These are phyloP conservation scores for Vitis hybrid DNA, from an alignment of 177 flowering plant genomes.

Conservation along the genomic window DNA sequence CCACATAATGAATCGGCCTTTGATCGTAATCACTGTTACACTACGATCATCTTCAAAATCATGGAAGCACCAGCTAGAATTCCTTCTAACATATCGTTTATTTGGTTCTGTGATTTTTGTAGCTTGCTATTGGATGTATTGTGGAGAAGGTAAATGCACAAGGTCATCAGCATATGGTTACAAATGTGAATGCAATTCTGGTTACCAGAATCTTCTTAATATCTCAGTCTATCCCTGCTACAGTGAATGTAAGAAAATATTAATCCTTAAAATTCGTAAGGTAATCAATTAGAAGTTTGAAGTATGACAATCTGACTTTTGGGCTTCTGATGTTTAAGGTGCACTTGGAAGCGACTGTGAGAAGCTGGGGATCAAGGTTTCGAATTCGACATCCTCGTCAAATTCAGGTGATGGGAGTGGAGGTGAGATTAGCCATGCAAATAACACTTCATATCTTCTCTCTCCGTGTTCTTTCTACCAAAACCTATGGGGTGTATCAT, in stretches of 20 bases:
- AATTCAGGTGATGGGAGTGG: background rate
- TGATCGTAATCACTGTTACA: conserved; percentile 31
- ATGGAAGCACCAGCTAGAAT: background rate
- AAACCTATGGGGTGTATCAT: background rate
- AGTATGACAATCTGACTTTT: background rate
- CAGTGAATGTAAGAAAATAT: conserved; percentile 49
- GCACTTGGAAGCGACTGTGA: conserved; percentile 40
- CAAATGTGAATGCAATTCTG: conserved; percentile 48
- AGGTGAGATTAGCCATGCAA: background rate
- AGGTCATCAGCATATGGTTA: conserved; percentile 24
- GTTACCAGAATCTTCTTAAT: conserved; percentile 51
- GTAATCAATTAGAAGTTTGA: background rate
- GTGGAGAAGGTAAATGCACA: conserved; percentile 62
- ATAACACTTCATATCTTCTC: background rate
- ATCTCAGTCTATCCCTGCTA: conserved; percentile 52
- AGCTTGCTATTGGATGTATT: conserved; percentile 72
- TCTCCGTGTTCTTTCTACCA: background rate
- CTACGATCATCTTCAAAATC: background rate
- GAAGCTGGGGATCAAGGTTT: conserved; percentile 33
- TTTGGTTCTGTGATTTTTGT: conserved; percentile 7
- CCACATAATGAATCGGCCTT: conserved; percentile 37
- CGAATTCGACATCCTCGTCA: conserved; percentile 15
- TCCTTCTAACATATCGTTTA: background rate
- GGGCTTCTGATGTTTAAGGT: conserved; percentile 18
- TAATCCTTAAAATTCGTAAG: background rate